These are phyloP conservation scores for Leishmania amazonensis DNA, from an alignment of 208 protist species.

Conservation along the genomic window DNA sequence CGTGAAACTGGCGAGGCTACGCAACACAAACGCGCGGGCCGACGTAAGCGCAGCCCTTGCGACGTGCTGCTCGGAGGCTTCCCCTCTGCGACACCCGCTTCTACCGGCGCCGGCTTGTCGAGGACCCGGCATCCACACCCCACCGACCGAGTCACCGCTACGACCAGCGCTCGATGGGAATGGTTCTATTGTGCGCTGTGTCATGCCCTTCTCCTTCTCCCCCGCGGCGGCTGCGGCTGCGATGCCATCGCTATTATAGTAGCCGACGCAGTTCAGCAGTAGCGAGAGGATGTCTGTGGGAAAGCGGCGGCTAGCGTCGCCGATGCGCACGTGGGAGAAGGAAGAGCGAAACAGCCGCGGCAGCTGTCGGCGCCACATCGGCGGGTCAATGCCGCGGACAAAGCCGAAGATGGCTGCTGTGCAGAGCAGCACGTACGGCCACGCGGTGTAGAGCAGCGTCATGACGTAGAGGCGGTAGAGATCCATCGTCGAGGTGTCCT, in stretches of 20 bases:
- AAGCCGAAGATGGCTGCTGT: constrained; percentile 78
- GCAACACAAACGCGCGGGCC: constrained; percentile 65
- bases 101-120: background rate
- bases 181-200: background rate
- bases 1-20: constrained; percentile 60
- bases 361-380: constrained; percentile 59
- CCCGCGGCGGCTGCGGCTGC: background rate
- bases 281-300: constrained; percentile 85
- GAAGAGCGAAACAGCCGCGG: constrained; percentile 82
- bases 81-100: background rate
- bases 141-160: background rate
- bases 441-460: constrained; percentile 68
- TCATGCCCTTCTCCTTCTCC: background rate
- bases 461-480: constrained; percentile 81
- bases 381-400: constrained; percentile 59
- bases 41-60: constrained; percentile 49
- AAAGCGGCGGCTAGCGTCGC: constrained; percentile 25
- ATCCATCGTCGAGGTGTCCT: constrained; percentile 69
- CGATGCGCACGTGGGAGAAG: constrained; percentile 76
- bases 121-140: background rate
- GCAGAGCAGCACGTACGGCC: constrained; percentile 81
- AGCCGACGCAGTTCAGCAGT: constrained; percentile 75
- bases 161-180: background rate
- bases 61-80: constrained; percentile 30
- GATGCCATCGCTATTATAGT: constrained; percentile 25